phyloP scores from a whole-genome alignment of 2,329 filamentous ascomycete genomes.

The Fusarium concolor region DNA sequence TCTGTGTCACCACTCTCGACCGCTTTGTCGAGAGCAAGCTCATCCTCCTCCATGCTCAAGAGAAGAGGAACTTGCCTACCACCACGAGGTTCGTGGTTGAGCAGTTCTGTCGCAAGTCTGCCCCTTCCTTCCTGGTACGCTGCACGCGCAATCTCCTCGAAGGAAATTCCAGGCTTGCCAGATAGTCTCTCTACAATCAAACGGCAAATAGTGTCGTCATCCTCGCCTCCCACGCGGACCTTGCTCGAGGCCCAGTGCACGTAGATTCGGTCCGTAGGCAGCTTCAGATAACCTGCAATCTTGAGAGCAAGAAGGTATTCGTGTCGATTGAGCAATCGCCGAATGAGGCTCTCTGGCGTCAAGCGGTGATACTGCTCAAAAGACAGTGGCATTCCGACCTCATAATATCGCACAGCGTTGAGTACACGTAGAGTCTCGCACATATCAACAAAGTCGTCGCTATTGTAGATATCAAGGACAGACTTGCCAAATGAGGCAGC shows the following conservation, averaged over 20 bases:
- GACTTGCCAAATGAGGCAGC: conserved; percentile 98
- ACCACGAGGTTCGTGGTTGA: conserved; percentile 93
- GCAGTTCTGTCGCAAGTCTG: conserved; percentile 87
- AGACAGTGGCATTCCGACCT: conserved; percentile 88
- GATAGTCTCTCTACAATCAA: conserved; percentile 88
- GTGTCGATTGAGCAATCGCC: conserved; percentile 85
- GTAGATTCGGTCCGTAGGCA: conserved; percentile 90
- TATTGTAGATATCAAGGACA: conserved; percentile 95
- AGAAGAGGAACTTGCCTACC: conserved; percentile 96
- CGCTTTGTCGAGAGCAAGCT: conserved; percentile 94
- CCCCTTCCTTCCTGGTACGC: conserved; percentile 94
- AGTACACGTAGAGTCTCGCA: conserved; percentile 92
- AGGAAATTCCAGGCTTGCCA: conserved; percentile 92
- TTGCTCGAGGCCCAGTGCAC: conserved; percentile 98
- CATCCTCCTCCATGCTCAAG: conserved; percentile 94
- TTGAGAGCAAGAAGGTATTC: conserved; percentile 92
- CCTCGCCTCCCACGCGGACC: conserved; percentile 83
- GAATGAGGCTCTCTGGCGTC: conserved; percentile 88
- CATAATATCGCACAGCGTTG: conserved; percentile 91
- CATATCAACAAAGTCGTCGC: conserved; percentile 98
- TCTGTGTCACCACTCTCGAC: conserved; percentile 96
- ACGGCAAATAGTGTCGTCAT: conserved; percentile 88
- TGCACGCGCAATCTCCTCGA: conserved; percentile 91
- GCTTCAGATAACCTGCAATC: conserved; percentile 85
- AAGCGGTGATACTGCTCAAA: conserved; percentile 94